Evolutionary conservation across 1,284 basidiomycete species (phyloP).

Genomic region (Stygiomarasmius scandens): DNA sequence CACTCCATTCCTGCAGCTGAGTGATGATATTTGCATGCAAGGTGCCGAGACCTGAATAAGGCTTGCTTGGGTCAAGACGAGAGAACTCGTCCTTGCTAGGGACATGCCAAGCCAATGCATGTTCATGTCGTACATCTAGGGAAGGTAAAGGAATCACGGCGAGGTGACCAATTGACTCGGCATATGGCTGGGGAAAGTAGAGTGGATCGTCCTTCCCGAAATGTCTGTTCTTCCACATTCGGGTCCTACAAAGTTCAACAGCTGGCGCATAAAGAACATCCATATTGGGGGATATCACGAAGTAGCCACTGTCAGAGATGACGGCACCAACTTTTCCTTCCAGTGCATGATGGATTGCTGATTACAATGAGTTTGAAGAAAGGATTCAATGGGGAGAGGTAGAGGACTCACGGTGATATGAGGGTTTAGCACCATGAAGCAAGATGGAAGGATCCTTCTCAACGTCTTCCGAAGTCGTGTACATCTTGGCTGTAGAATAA

Average conservation of each 20-base stretch:
- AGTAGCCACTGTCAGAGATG: background rate
- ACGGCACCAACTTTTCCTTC: background rate
- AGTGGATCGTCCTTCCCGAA: constrained; percentile 10
- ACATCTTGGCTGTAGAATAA: no score
- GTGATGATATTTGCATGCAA: background rate
- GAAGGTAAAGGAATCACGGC: background rate
- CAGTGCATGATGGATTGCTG: no score
- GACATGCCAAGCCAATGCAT: background rate
- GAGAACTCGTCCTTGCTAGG: constrained; percentile 1
- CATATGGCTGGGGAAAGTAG: constrained; percentile 9
- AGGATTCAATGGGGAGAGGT: no score
- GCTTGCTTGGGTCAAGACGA: background rate
- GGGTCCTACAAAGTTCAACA: background rate
- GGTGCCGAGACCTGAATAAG: background rate
- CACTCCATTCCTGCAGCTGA: background rate
- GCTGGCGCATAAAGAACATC: background rate
- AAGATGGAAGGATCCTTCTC: no score
- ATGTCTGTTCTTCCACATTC: background rate
- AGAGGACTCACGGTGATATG: no score
- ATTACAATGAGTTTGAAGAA: no score
- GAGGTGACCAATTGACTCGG: constrained; percentile 3
- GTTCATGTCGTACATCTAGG: background rate
- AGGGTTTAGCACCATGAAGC: no score
- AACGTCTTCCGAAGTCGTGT: no score
- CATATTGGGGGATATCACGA: constrained; percentile 6